Percentiles rank a stretch among this genome's conserved stretches.
These are phyloP conservation scores for Gillenia trifoliata DNA, from an alignment of 306 rosid species.

Conservation along the genomic window DNA sequence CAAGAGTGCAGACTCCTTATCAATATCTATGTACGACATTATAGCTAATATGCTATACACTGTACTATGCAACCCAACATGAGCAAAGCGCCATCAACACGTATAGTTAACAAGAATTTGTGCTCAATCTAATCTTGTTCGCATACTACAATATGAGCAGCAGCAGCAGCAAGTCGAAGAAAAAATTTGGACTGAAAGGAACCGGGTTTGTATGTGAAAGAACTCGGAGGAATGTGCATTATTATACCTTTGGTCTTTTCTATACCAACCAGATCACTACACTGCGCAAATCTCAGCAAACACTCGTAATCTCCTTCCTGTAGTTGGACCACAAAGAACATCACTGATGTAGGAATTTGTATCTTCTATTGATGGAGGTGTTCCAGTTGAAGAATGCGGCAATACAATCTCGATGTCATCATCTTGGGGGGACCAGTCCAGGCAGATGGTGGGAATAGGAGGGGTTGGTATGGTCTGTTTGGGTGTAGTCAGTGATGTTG, in stretches of 20 bases:
- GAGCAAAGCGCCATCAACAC: neutral
- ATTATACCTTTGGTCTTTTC: neutral
- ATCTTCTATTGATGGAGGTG: conserved; percentile 38
- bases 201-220: neutral
- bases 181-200: conserved; percentile 29
- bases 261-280: conserved; percentile 2
- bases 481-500: conserved; percentile 19
- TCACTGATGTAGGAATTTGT: conserved; percentile 27
- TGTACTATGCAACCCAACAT: neutral
- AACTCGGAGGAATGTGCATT: conserved; percentile 11
- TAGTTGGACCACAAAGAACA: conserved; percentile 19
- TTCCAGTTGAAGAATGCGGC: conserved; percentile 28
- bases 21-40: too few relatives aligned
- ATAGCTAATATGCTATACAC: neutral
- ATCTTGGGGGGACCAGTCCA: conserved; percentile 68
- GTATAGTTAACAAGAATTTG: neutral
- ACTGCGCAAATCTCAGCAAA: conserved; percentile 34
- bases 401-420: conserved; percentile 47
- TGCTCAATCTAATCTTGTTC: conserved; percentile 1
- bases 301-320: conserved; percentile 36
- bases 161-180: neutral
- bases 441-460: neutral
- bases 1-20: too few relatives aligned
- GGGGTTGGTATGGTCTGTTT: conserved; percentile 5
- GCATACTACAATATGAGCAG: neutral